Evolutionary conservation across 2,329 filamentous ascomycete genomes (phyloP).

Genomic region (Talaromyces piceae): DNA sequence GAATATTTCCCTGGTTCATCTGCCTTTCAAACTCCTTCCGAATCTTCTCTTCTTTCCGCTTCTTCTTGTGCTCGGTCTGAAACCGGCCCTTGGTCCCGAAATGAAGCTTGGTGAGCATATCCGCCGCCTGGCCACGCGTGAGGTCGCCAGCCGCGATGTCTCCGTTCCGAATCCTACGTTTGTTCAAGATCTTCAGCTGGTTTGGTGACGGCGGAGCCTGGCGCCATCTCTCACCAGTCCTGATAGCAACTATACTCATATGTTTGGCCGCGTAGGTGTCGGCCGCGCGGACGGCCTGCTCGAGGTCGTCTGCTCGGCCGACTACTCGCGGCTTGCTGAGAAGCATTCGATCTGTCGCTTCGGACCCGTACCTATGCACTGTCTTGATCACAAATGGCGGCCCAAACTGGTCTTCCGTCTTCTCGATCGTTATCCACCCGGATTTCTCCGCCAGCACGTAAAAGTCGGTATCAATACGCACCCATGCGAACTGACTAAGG

Average conservation of each 20-base stretch:
- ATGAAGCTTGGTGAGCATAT: slow-evolving; percentile 88
- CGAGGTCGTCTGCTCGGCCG: slow-evolving; percentile 57
- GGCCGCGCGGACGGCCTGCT: slow-evolving; percentile 71
- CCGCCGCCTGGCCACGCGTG: slow-evolving; percentile 72
- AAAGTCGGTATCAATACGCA: slow-evolving; percentile 61
- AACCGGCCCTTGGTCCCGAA: slow-evolving; percentile 66
- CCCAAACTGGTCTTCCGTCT: slow-evolving; percentile 12
- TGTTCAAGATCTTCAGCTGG: slow-evolving; percentile 51
- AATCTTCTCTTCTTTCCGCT: slow-evolving; percentile 30
- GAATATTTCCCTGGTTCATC: slow-evolving; percentile 34
- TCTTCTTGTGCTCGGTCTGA: slow-evolving; percentile 49
- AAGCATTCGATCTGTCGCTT: slow-evolving; percentile 38
- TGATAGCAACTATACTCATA: slow-evolving; percentile 63
- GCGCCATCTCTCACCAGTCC: slow-evolving; percentile 63
- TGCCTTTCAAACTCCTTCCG: slow-evolving; percentile 19
- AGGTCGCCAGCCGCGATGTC: slow-evolving; percentile 55
- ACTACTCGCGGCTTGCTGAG: slow-evolving; percentile 64
- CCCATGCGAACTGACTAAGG: slow-evolving; percentile 74
- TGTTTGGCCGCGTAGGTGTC: slow-evolving; percentile 68
- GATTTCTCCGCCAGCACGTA: slow-evolving; percentile 63
- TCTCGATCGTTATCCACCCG: slow-evolving; percentile 53
- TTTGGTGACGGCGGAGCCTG: slow-evolving; percentile 51
- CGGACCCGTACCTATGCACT: slow-evolving; percentile 23
- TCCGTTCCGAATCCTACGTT: slow-evolving; percentile 41
- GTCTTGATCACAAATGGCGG: slow-evolving; percentile 26